Base-by-base conservation (phyloP, 2,329 filamentous ascomycete species). In the Escovopsis sp. region DNA sequence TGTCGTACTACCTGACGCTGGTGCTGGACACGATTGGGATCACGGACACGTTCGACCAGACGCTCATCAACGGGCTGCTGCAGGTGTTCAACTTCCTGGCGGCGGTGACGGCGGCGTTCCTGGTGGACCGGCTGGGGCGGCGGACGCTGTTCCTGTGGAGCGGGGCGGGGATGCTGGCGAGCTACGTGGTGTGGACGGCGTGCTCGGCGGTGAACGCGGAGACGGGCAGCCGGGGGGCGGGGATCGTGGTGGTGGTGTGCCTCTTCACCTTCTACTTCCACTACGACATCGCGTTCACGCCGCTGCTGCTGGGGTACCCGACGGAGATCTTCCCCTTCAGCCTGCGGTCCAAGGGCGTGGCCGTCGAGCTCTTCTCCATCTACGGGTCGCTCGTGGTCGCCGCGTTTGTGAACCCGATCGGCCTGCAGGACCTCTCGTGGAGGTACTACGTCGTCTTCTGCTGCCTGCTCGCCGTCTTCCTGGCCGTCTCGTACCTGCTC, bases 61-160 rank as follows among this genome's bases (percentile, higher is more conserved):
- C 58, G 0, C 48, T 63, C 2, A 49, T 63, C 43, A 62, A 59
- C 27, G 55, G 52, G 34, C 57, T 58, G 52, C 50, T 62, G 4
- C 60, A 54, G 0, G 41, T 63, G 3, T 63, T 57, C 57, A 54
- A 61, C 29, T 62, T 58, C 35, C 51, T 63, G n/a, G 54, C 61
- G 5, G 51, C 59, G 3, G 45, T 63, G 8, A 40, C 44, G 5
- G 54, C 61, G 26, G 56, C 58, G 0, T 38, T 50, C n/a, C 33
- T 59, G 1, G 52, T 62, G 9, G 48, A 61, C 39, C 48, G 45
- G 4, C 55, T 60, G 39, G 55, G 51, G 40, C 51, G 58, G 9
- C 51, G 57, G 0, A 55, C 51, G 0, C 58, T 62, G 37, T 62
- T 61, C 44, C 41, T 61, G 26, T 47, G 52, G 10, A 56, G 54